Percentiles rank a stretch among this genome's conserved stretches.
These are phyloP conservation scores for Porcisia hertigi DNA, from an alignment of 208 protist species.

Conservation along the genomic window DNA sequence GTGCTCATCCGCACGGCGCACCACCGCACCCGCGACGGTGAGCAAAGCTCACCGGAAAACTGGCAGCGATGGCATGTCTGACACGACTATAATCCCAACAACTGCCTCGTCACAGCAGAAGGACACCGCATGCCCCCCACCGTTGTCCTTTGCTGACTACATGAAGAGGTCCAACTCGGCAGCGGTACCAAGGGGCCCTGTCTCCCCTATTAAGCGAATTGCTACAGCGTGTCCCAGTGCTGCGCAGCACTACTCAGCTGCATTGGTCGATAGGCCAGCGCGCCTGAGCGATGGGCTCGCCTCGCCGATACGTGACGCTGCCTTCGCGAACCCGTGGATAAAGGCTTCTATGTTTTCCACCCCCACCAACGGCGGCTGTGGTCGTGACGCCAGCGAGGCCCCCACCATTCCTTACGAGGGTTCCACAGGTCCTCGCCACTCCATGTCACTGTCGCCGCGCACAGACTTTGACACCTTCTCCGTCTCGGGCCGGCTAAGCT, in stretches of 20 bases:
- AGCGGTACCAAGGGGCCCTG: conserved; percentile 9
- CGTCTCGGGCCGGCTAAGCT: conserved; percentile 25
- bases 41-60: conserved; percentile 11
- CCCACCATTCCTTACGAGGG: conserved; percentile 36
- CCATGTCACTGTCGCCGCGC: conserved; percentile 28
- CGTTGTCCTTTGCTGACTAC: conserved; percentile 12
- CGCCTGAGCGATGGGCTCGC: not conserved
- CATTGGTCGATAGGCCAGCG: conserved; percentile 10
- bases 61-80: not conserved
- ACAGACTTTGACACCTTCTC: conserved; percentile 27
- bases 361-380: conserved; percentile 31
- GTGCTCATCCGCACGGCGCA: conserved; percentile 7
- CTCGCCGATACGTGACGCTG: conserved; percentile 6
- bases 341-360: conserved; percentile 22
- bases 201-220: conserved; percentile 34
- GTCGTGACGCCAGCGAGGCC: conserved; percentile 31
- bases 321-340: conserved; percentile 28
- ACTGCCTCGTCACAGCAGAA: conserved; percentile 27
- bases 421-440: conserved; percentile 26
- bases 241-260: conserved; percentile 16
- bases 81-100: not conserved
- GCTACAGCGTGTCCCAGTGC: conserved; percentile 28
- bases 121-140: conserved; percentile 22
- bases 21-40: not conserved
- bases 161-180: not conserved